phyloP scores from a whole-genome alignment of 2,329 filamentous ascomycete genomes.

The Colletotrichum aenigma region DNA sequence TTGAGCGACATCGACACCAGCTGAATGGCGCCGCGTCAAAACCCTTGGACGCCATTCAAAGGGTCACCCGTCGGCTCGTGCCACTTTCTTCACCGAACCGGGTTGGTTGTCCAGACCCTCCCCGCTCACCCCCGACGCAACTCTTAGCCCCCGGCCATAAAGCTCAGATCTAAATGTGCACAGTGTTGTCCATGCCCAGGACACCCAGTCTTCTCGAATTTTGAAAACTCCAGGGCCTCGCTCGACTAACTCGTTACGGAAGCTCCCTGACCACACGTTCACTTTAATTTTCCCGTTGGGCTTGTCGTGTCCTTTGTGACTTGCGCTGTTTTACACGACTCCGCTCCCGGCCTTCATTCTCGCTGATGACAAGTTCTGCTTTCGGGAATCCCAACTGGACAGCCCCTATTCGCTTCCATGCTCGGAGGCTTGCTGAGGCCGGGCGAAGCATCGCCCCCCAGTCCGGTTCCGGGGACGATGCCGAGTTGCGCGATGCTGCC shows the following conservation, averaged over 20 bases:
- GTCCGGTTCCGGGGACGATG: background rate
- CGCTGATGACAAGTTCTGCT: background rate
- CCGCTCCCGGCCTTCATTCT: slow-evolving; percentile 1
- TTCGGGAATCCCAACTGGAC: background rate
- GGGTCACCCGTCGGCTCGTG: background rate
- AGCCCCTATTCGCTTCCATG: background rate
- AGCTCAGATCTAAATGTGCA: background rate
- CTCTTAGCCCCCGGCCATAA: background rate
- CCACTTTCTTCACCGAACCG: slow-evolving; percentile 9
- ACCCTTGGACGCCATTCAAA: background rate
- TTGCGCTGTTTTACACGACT: background rate
- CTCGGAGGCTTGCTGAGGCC: slow-evolving; percentile 2
- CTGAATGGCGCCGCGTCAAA: background rate
- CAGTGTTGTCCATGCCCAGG: background rate
- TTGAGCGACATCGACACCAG: background rate
- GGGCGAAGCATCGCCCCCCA: background rate
- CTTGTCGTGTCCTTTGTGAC: background rate
- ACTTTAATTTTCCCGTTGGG: background rate
- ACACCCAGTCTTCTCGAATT: slow-evolving; percentile 6
- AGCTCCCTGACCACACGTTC: background rate
- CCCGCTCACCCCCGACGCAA: background rate
- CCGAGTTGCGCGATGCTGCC: background rate
- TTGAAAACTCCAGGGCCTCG: background rate
- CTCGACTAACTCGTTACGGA: background rate
- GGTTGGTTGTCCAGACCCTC: background rate